Evolutionary conservation across 805 yeast species (phyloP).

Genomic region (Monosporozyma solicola): DNA sequence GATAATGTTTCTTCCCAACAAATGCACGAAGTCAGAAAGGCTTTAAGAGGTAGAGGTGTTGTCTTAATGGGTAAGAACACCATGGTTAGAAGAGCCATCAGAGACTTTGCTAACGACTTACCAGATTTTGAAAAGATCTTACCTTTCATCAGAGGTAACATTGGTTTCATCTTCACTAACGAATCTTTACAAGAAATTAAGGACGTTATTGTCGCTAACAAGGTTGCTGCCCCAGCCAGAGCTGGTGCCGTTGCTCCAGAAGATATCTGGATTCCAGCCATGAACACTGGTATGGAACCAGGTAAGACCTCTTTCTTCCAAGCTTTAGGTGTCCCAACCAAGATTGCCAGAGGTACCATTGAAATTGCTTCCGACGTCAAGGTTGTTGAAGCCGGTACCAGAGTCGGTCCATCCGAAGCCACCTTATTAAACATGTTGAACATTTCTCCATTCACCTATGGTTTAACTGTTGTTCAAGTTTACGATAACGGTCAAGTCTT

Average conservation of each 20-base stretch:
- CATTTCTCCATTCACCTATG: slow-evolving; percentile 99
- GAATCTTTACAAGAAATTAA: slow-evolving; percentile 84
- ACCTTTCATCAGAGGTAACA: slow-evolving; percentile 95
- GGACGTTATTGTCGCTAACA: slow-evolving; percentile 80
- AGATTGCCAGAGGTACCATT: slow-evolving; percentile 99
- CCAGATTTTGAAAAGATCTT: slow-evolving; percentile 93
- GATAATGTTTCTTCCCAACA: slow-evolving; percentile 99
- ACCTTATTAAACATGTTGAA: slow-evolving; percentile 96
- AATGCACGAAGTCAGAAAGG: slow-evolving; percentile 99
- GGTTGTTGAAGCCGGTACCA: slow-evolving; percentile 78
- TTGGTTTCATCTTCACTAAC: slow-evolving; percentile 99
- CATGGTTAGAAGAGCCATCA: slow-evolving; percentile 99
- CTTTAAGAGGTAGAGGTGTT: slow-evolving; percentile 89
- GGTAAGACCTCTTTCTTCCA: slow-evolving; percentile 99
- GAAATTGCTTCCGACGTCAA: slow-evolving; percentile 96
- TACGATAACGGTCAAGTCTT: slow-evolving; percentile 98
- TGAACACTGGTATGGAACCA: slow-evolving; percentile 99
- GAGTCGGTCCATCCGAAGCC: slow-evolving; percentile 99
- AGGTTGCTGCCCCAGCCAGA: slow-evolving; percentile 99
- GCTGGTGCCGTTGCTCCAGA: slow-evolving; percentile 99
- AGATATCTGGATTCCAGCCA: slow-evolving; percentile 97
- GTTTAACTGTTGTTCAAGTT: slow-evolving; percentile 93
- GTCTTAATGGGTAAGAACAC: slow-evolving; percentile 99
- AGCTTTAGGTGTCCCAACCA: slow-evolving; percentile 99
- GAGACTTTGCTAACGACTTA: slow-evolving; percentile 86